A percentile compares a stretch with the other conserved stretches of the same genome.
These are phyloP conservation scores for Aspergillus chevalieri DNA, from an alignment of 2,329 filamentous ascomycete genomes.

Conservation along the genomic window DNA sequence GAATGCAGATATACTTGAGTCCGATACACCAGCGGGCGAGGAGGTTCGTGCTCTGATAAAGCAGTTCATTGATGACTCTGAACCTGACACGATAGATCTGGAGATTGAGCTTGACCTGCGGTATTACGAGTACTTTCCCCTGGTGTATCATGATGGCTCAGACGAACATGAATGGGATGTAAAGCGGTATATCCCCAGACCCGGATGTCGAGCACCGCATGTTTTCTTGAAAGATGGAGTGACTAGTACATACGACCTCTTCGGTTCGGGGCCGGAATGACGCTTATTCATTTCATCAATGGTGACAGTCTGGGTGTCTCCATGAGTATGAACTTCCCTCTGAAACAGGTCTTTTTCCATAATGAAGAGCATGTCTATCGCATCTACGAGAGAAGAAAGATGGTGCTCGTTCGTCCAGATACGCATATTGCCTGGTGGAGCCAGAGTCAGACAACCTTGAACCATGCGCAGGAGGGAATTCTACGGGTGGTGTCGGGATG, in stretches of 20 bases:
- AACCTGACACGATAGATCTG: constrained; percentile 10
- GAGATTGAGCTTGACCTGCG: constrained; percentile 20
- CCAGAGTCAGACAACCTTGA: not conserved
- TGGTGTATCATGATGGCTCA: constrained; percentile 9
- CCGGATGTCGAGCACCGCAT: constrained; percentile 26
- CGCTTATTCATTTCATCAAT: constrained; percentile 14
- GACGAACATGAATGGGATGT: constrained; percentile 11
- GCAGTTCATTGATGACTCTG: constrained; percentile 1
- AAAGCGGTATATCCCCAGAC: constrained; percentile 20
- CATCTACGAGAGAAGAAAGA: constrained; percentile 18
- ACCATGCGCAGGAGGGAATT: not conserved
- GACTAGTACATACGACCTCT: constrained; percentile 22
- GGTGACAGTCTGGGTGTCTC: not conserved
- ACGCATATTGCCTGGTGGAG: constrained; percentile 23
- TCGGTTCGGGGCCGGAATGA: constrained; percentile 15
- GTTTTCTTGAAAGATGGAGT: constrained; percentile 22
- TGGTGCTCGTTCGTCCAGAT: constrained; percentile 23
- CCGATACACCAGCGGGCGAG: not conserved
- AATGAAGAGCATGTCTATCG: constrained; percentile 14
- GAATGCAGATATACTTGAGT: not conserved
- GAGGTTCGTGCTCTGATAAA: not conserved
- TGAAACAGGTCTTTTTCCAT: constrained; percentile 4
- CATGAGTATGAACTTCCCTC: constrained; percentile 1
- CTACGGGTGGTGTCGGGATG: not conserved
- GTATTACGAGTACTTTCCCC: constrained; percentile 10